Evolutionary conservation across 169 alveolate genomes (phyloP), one percentile per base, ranked within the genome.

Genomic region (Theileria parva): DNA sequence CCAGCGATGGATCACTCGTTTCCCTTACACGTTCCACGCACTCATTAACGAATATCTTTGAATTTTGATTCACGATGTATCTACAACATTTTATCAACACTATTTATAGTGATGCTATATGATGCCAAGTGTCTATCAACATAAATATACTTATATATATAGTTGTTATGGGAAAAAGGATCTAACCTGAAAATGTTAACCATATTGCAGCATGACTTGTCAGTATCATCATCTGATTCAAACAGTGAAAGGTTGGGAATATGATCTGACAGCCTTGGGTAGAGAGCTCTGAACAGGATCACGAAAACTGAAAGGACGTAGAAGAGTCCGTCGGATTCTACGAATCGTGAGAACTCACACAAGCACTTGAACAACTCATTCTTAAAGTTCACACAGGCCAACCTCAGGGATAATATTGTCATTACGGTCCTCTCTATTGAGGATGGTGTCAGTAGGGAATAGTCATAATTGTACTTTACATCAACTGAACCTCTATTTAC

Each of bases 371-470:
- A 70, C 53, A 70, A 19, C 48, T 70, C 67, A 30, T 70, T 70
- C 53, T 57, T 70, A 53, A 53, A 70, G 51, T 12, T 57, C 4
- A 25, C 55, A 9, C 44, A 23, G 0, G 37, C 9, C 28, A 70
- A 13, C 28, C 78, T n/a, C 48, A 70, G 11, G 55, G 5, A 70
- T 27, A 70, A 27, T 21, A 27, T 27, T 23, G 78, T 50, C 7
- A 37, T 21, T 8, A 27, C 57, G 15, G 23, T 32, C 19, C 78
- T 44, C 78, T 70, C 78, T 23, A 19, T 70, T n/a, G 44, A 23
- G 1, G 78, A 70, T 6, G 78, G 78, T 27, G 55, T 28, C 8
- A 70, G 78, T 21, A 70, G 63, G 12, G 78, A 70, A 23, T 28
- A 70, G 51, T 28, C 27, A 19, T 27, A 44, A 19, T 70, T 21